Evolutionary conservation across 768 basidiomycete species (phyloP), one percentile per base, ranked within the genome.

Genomic region (Boletus rubropictus): DNA sequence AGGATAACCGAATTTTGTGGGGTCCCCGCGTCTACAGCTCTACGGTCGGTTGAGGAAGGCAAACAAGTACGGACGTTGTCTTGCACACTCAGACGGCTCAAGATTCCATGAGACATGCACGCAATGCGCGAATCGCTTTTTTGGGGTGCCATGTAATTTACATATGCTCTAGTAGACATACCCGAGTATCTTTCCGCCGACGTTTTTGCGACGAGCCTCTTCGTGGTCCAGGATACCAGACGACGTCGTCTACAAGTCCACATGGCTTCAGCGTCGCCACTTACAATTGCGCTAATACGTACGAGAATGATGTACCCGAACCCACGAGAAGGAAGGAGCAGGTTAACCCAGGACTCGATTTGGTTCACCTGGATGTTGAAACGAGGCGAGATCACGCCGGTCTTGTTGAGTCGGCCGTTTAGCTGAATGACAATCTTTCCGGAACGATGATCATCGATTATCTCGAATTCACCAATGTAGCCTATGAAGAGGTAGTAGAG

Each of bases 161-260:
- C 54, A 65, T 21, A 46, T 45, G 46, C 51, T 39, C 74, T 88
- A 93, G 72, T 94, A 93, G 52, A 90, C 86, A 68, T 91, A 95
- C 53, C 91, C 90, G 42, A 94, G 73, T 52, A 96, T 78, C 75
- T 96, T 96, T 51, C 94, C 94, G 72, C 92, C 94, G 50, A 96
- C 84, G 72, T 95, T 93, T 77, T 97, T 98, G 64, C 93, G 85
- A 74, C 95, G 84, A 38, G 95, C 95, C 78, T 98, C 95, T 69
- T 96, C 93, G 69, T 99, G 96, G 74, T 97, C 96, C 66, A 98
- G 79, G 70, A 98, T 99, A 55, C 96, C 96, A 15, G 92, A 91
- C 17, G 92, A 95, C 41, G 95, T 98, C 56, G 95, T 99, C 89
- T 92, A 49, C 2, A 44, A 17, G 46, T 4, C 20, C 25, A 35